Evolutionary conservation across 352 stramenopile genomes (phyloP), one percentile per base, ranked within the genome.

Genomic region (Pythium phragmiticola): DNA sequence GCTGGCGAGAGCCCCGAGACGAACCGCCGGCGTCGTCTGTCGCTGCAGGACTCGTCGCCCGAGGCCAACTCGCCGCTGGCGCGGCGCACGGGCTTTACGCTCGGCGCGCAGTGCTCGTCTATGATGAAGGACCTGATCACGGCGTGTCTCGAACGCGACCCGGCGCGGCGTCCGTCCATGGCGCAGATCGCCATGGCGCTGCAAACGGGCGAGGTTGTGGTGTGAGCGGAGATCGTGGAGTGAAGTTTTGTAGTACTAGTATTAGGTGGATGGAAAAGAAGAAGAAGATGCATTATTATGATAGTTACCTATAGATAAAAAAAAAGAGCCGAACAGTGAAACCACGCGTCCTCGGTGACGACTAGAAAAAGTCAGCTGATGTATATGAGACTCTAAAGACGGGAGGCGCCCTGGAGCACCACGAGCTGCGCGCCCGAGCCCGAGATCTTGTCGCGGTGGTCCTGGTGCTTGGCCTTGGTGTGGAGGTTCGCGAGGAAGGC

Each of bases 111-210:
- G 49, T 92, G 83, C 54, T 89, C 83, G 21, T 68, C 63, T 1
- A 70, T 87, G 26, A 86, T 90, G 74, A 85, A 89, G 58, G 67
- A 87, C 30, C 74, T 85, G 26, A 88, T 92, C 42, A 64, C 66
- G 9, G 80, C 76, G 4, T 92, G 83, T 54, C 57, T 92, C 9
- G 76, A 87, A 42, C 75, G 72, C 14, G 76, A 92, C 33, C 76
- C 81, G 0, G 58, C 59, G 8, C 68, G 68, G 23, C 73, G 83
- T 34, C 83, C 83, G 33, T 85, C 74, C 4, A 90, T 92, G 81
- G 51, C 63, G 28, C 76, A 89, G 45, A 77, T 92, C 61, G 70
- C 69, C 14, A 72, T 77, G 45, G 80, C 83, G 55, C 74, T 92
- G 28, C 74, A 85, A 50, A 88, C 78, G 30, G 76, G 77, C 9